Conservation (phyloP, 2,329 filamentous ascomycete genomes). For the Zopfia rhizophila region DNA sequence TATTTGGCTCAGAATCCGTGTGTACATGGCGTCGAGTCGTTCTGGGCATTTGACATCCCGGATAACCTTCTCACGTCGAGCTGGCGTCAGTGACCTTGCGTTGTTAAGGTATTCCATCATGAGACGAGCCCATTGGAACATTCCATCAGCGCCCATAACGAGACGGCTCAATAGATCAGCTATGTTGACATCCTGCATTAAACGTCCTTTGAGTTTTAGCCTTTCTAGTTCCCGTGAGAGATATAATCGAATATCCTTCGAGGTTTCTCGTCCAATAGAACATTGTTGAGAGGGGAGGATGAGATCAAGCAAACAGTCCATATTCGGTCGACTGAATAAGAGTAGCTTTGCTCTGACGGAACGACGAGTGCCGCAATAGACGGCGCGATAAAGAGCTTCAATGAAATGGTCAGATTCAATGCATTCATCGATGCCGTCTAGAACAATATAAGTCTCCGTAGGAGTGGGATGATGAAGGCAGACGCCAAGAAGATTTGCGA, state of each 20-base stretch:
- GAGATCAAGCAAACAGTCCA: background rate
- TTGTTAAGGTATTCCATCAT: slow-evolving; percentile 2
- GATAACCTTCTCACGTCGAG: too few species aligned
- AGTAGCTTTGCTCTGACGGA: background rate
- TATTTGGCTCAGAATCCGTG: background rate
- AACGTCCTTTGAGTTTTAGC: background rate
- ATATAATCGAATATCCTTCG: background rate
- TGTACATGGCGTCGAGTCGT: background rate
- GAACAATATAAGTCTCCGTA: background rate
- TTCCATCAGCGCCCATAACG: slow-evolving; percentile 2
- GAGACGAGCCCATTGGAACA: slow-evolving; percentile 6
- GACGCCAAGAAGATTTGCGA: background rate
- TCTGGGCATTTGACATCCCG: too few species aligned
- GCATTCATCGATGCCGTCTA: slow-evolving; percentile 1
- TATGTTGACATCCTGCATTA: too few species aligned
- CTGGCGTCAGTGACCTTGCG: background rate
- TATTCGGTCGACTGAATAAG: background rate
- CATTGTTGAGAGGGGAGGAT: background rate
- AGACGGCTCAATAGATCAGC: background rate
- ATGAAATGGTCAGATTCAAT: background rate
- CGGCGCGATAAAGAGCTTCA: too few species aligned
- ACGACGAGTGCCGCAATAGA: too few species aligned
- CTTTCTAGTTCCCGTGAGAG: background rate
- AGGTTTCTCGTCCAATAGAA: background rate
- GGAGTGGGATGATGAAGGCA: too few species aligned